phyloP scores from a whole-genome alignment of 75 land plant genomes.

The Larix kaempferi region DNA sequence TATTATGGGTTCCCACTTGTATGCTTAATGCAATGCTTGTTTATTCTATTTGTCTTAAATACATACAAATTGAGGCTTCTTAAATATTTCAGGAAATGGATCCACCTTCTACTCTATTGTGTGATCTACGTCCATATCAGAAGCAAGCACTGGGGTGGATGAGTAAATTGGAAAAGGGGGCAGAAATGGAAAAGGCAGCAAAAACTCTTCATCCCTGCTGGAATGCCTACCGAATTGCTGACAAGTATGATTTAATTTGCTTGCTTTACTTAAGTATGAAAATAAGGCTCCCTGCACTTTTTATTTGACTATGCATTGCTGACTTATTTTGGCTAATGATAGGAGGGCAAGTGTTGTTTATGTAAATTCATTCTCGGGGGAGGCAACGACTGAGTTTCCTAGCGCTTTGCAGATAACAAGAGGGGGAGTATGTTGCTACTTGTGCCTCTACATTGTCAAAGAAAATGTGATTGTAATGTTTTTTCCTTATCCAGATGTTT shows the following conservation, averaged over 20 bases:
- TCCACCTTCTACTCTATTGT: constrained; percentile 53
- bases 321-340: neutral
- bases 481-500: neutral
- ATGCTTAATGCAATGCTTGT: neutral
- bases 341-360: constrained; percentile 64
- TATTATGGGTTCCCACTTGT: neutral
- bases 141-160: constrained; percentile 94
- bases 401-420: constrained; percentile 65
- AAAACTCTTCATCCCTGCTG: constrained; percentile 88
- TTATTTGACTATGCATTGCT: neutral
- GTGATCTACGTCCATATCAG: constrained; percentile 73
- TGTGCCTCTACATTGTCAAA: neutral
- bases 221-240: constrained; percentile 65
- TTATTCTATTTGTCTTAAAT: neutral
- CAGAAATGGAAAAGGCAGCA: constrained; percentile 52
- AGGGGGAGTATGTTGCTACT: constrained; percentile 67
- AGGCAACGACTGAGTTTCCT: constrained; percentile 71
- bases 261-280: neutral
- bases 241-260: constrained; percentile 38
- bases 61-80: neutral
- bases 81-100: constrained; percentile 68
- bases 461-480: neutral
- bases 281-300: neutral
- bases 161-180: constrained; percentile 62
- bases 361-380: constrained; percentile 82